Evolutionary conservation across 208 protist species (phyloP).

Genomic region (Trypanosoma melophagium): DNA sequence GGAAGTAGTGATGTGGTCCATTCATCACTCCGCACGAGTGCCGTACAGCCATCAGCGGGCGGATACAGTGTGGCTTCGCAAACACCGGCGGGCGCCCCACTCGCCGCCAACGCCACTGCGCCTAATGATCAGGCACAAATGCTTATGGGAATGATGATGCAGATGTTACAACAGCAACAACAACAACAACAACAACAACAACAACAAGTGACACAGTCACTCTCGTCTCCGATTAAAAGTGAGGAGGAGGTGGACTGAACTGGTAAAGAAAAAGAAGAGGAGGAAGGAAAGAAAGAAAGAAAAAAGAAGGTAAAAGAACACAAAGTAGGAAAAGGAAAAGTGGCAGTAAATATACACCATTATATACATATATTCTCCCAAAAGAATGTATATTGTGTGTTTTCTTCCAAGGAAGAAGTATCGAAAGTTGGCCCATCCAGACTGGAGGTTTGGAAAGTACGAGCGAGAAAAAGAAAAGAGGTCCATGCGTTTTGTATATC

Average conservation of each 20-base stretch:
- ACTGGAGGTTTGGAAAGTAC: too few species aligned
- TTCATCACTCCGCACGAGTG: constrained; percentile 4
- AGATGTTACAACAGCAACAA: constrained; percentile 34
- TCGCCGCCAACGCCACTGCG: not conserved
- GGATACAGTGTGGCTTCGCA: too few species aligned
- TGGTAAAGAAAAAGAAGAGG: not conserved
- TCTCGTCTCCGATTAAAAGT: not conserved
- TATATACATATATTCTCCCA: too few species aligned
- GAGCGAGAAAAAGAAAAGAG: too few species aligned
- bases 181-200: constrained; percentile 25
- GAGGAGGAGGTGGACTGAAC: constrained; percentile 1
- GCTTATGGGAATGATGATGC: constrained; percentile 39
- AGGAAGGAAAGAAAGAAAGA: not conserved
- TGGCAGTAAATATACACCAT: not conserved
- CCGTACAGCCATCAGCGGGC: not conserved
- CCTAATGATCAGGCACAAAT: constrained; percentile 24
- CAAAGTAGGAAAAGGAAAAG: not conserved
- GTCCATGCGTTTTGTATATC: too few species aligned
- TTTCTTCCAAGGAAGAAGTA: too few species aligned
- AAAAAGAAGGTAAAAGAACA: not conserved
- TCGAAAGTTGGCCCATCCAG: too few species aligned
- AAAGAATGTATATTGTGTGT: too few species aligned
- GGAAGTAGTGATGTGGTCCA: constrained; percentile 28
- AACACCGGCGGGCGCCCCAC: not conserved
- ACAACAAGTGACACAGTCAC: not conserved